Evolutionary conservation across 2,329 filamentous ascomycete species (phyloP), one percentile per base, ranked within the genome.

Genomic region (Chaetothyriales sp.): DNA sequence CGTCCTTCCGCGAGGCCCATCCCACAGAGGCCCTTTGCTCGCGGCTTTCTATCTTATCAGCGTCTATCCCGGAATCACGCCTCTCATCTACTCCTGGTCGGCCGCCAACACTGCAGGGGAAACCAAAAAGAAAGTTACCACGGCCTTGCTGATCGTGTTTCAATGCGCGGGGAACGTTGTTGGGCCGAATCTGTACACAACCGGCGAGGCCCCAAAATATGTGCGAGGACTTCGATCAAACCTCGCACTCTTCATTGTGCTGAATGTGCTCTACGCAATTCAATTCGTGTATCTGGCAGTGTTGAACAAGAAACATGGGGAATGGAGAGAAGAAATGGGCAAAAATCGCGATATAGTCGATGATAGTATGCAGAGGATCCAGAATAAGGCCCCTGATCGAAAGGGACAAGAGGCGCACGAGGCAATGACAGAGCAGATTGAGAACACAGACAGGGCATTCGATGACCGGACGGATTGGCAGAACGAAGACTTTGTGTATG

Each of bases 71-170:
- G 80, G 73, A 5, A 78, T 78, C 54, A 73, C 80, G 2, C 80
- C 83, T 43, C 75, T 81, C 50, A 86, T 81, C 59, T 84, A 87
- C 61, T 83, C 80, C 56, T 86, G 82, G 64, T 87, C 83, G 18
- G 80, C 77, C 0, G 76, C 68, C 43, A 81, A 72, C 44, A 72
- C 82, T 0, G 82, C 77, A 0, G 82, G 82, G 1, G 81, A 85
- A 61, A 85, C 82, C 0, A 86, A 86, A 66, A 78, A 79, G 56
- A 85, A 84, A 61, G 75, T 77, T 8, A 82, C 77, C 0, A 83
- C 80, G 0, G 80, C 75, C 10, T 70, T 83, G 5, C 69, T 85
- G 1, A 82, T 85, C 59, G 73, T 85, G 46, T 80, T 81, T 4
- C 77, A 81, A 53, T 82, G 77, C 49, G 76, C 75, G 1, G 82